These are phyloP conservation scores for Leccinum uliginosum DNA, from an alignment of 768 basidiomycete species.

Conservation along the genomic window DNA sequence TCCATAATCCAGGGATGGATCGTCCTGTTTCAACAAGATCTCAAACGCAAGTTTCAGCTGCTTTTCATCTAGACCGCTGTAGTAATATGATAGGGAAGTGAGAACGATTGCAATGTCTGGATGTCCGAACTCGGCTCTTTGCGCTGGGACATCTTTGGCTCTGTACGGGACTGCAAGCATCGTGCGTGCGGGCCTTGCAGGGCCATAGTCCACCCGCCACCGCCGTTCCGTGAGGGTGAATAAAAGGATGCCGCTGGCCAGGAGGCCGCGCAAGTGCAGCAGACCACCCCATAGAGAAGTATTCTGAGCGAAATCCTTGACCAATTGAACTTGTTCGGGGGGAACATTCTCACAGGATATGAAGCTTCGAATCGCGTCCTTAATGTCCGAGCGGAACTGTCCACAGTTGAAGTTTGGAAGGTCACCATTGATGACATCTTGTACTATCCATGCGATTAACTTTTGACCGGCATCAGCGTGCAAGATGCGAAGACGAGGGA, in stretches of 20 bases:
- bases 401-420: neutral
- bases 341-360: slow-evolving; percentile 2
- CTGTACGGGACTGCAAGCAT: slow-evolving; percentile 31
- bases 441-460: slow-evolving; percentile 4
- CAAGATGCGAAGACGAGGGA: slow-evolving; percentile 13
- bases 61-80: slow-evolving; percentile 4
- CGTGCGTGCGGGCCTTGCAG: slow-evolving; percentile 6
- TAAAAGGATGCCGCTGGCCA: slow-evolving; percentile 22
- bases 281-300: neutral
- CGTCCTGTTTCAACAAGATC: slow-evolving; percentile 35
- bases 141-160: slow-evolving; percentile 31
- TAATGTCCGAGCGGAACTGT: neutral
- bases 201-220: slow-evolving; percentile 34
- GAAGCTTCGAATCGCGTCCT: slow-evolving; percentile 6
- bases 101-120: slow-evolving; percentile 31
- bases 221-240: slow-evolving; percentile 25
- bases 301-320: neutral
- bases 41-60: slow-evolving; percentile 1
- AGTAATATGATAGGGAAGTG: slow-evolving; percentile 33
- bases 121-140: slow-evolving; percentile 32
- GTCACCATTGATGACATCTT: neutral
- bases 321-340: neutral
- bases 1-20: slow-evolving; percentile 40
- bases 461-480: slow-evolving; percentile 3
- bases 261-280: slow-evolving; percentile 26